Base-by-base conservation (phyloP, 2,329 filamentous ascomycete species). In the Tolypocladium paradoxum region DNA sequence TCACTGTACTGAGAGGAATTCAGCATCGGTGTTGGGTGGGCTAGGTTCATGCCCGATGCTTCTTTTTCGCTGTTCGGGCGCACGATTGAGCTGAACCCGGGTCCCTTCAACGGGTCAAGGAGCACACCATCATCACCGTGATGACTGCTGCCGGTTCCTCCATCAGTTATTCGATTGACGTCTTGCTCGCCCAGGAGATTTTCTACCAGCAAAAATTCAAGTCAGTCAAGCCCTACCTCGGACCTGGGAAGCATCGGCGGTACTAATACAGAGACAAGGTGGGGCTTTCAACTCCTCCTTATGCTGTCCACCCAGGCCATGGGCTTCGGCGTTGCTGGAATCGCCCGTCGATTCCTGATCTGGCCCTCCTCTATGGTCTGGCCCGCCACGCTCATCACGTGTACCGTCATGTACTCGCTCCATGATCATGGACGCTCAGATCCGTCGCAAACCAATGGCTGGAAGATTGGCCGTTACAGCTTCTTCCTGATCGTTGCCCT, bases 351-450 rank as follows among this genome's bases (percentile, higher is more conserved):
- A 35, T 84, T 81, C 67, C 73, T 85, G 27, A 74, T 82, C 27
- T 78, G 72, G 66, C 82, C 79, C 1, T 79, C 82, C 2, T 75
- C 79, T 48, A 84, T 84, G 81, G 78, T 85, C 50, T 85, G 82
- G 81, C 82, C 82, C 1, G 73, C 76, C 31, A 75, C 78, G 33
- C 69, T 82, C 34, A 78, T 84, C 61, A 85, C 82, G 61, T 75
- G 77, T 35, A 75, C 81, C 2, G 73, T 87, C 29, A 83, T 85
- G 64, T 77, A 82, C 60, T 78, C 82, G 2, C 72, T 88, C 35
- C 83, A 88, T 63, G 82, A 86, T 58, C 77, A 78, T 58, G 71
- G 72, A 18, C 65, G 69, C 27, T 73, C 77, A 0, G 75, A 82
- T 56, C 77, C 81, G 3, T 59, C 67, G 2, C 69, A 71, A 54